Evolutionary conservation across 768 basidiomycete genomes (phyloP).

Genomic region (Lactifluus echinatus): DNA sequence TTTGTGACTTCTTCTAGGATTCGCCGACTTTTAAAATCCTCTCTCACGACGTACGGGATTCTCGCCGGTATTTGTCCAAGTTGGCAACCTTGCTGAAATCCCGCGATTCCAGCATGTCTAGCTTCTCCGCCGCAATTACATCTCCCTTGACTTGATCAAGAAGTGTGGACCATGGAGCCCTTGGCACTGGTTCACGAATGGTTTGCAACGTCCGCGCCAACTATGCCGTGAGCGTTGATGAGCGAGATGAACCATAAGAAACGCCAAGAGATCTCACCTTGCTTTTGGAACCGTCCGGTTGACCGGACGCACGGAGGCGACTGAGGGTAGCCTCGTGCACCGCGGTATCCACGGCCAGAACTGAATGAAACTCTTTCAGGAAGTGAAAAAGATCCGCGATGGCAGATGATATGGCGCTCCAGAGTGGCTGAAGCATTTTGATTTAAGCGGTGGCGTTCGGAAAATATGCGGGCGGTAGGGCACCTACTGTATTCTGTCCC

Average conservation of each 20-base stretch:
- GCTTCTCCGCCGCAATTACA: slow-evolving; percentile 59
- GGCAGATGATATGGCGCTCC: slow-evolving; percentile 48
- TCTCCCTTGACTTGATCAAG: slow-evolving; percentile 55
- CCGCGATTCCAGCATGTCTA: slow-evolving; percentile 40
- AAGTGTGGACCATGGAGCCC: slow-evolving; percentile 37
- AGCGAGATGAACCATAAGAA: background rate
- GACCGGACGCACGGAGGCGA: slow-evolving; percentile 37
- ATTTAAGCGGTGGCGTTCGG: background rate
- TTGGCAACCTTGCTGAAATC: background rate
- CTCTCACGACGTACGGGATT: background rate
- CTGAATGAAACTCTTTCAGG: slow-evolving; percentile 44
- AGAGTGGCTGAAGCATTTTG: slow-evolving; percentile 37
- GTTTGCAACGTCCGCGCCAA: slow-evolving; percentile 44
- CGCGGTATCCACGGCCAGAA: slow-evolving; percentile 46
- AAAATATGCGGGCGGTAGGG: background rate
- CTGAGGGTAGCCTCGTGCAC: slow-evolving; percentile 42
- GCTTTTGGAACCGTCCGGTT: slow-evolving; percentile 33
- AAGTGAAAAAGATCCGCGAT: slow-evolving; percentile 60
- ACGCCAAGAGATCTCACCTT: background rate
- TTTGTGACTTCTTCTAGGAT: no score
- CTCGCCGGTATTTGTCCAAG: slow-evolving; percentile 9
- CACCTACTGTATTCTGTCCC: slow-evolving; percentile 27
- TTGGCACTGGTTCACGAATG: slow-evolving; percentile 43
- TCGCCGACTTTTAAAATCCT: no score
- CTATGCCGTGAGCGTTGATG: slow-evolving; percentile 29